Conservation (phyloP, 495 filamentous ascomycete species). For the Penicillium turbatum region DNA sequence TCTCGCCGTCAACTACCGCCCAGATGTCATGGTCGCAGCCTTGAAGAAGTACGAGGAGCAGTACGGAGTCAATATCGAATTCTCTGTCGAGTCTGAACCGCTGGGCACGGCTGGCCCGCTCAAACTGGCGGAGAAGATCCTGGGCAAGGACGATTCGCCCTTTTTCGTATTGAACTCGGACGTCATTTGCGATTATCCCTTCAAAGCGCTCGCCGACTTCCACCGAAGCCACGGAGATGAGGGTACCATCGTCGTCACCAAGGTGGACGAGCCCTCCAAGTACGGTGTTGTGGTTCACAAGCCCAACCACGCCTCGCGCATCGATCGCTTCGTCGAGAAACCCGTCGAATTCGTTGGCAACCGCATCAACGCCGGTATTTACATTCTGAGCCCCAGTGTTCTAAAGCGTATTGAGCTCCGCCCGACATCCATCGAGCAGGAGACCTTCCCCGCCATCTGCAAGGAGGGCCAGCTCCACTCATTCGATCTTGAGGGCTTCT, state of each 20-base stretch:
- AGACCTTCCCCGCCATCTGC: constrained; percentile 96
- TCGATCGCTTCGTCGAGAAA: constrained; percentile 99
- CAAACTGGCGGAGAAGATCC: constrained; percentile 90
- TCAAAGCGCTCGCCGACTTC: constrained; percentile 79
- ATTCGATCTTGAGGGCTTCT: constrained; percentile 97
- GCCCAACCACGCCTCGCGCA: constrained; percentile 82
- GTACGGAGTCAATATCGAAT: constrained; percentile 91
- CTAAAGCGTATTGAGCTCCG: constrained; percentile 90
- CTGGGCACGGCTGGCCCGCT: constrained; percentile 94
- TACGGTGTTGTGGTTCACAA: constrained; percentile 99
- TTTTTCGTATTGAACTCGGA: constrained; percentile 99
- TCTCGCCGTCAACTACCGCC: constrained; percentile 96
- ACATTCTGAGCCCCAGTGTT: constrained; percentile 94
- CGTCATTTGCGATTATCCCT: constrained; percentile 97
- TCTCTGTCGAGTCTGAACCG: constrained; percentile 93
- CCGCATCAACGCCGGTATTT: constrained; percentile 98
- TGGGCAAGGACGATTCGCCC: constrained; percentile 86
- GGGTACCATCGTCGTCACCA: constrained; percentile 98
- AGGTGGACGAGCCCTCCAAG: constrained; percentile 98
- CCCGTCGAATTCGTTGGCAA: constrained; percentile 99
- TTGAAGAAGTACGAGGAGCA: constrained; percentile 84
- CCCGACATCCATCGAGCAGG: constrained; percentile 98
- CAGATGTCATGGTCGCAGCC: constrained; percentile 84
- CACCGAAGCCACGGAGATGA: constrained; percentile 91
- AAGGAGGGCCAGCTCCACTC: constrained; percentile 92